A percentile compares a stretch with the other conserved stretches of the same genome.
Evolutionary conservation across 352 stramenopile genomes (phyloP).

Genomic region (Phytophthora palmivora): DNA sequence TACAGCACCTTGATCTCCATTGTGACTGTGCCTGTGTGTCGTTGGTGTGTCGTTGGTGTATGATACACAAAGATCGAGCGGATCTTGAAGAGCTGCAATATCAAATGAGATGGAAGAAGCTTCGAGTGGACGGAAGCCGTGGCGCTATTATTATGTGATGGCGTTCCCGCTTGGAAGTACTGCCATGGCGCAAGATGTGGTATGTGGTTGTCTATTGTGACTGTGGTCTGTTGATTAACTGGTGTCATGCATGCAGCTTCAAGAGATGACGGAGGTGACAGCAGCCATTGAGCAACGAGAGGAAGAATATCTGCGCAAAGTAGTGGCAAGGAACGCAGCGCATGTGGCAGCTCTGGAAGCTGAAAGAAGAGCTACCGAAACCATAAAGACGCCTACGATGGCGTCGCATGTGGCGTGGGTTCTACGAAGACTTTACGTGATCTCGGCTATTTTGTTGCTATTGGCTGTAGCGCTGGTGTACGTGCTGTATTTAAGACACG

Average conservation of each 20-base stretch:
- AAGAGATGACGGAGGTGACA: conserved; percentile 55
- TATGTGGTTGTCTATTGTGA: conserved; percentile 11
- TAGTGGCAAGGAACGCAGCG: conserved; percentile 40
- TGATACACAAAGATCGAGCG: conserved; percentile 11
- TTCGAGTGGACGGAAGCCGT: conserved; percentile 54
- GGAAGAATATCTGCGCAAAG: conserved; percentile 54
- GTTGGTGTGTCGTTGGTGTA: conserved; percentile 5
- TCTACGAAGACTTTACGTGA: conserved; percentile 36
- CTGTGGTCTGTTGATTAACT: conserved; percentile 5
- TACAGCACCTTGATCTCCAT: conserved; percentile 82
- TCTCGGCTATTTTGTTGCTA: conserved; percentile 30
- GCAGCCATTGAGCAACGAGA: conserved; percentile 53
- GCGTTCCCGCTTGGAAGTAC: conserved; percentile 46
- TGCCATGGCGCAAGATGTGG: conserved; percentile 52
- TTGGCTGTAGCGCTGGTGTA: conserved; percentile 23
- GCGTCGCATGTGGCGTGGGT: conserved; percentile 31
- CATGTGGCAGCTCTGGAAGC: conserved; percentile 19
- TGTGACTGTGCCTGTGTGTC: not conserved
- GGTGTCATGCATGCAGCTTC: conserved; percentile 40
- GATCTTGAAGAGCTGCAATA: conserved; percentile 46
- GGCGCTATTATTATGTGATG: conserved; percentile 77
- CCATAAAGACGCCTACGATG: conserved; percentile 27
- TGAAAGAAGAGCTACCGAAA: conserved; percentile 7
- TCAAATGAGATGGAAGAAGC: conserved; percentile 9
- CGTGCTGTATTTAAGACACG: conserved; percentile 1